A percentile compares a stretch with the other conserved stretches of the same genome.
phyloP scores from a whole-genome alignment of 78 protist genomes.

The Polysphondylium violaceum region DNA sequence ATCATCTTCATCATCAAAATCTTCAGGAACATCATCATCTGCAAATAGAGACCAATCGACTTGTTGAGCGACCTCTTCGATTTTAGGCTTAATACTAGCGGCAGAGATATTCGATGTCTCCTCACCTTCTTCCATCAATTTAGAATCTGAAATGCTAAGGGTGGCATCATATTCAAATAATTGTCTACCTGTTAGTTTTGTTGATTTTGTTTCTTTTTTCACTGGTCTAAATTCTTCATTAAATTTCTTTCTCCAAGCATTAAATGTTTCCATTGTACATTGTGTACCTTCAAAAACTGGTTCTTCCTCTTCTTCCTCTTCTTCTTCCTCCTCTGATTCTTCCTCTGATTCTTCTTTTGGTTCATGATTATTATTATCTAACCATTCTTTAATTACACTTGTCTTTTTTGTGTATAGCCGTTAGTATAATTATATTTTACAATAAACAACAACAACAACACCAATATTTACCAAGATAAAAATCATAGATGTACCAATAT shows the following conservation, averaged over 20 bases:
- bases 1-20: constrained; percentile 47
- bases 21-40: constrained; percentile 35
- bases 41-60: constrained; percentile 65
- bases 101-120: constrained; percentile 32
- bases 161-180: constrained; percentile 53
- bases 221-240: constrained; percentile 41
- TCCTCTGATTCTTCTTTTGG: constrained; percentile 43
- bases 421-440: not conserved
- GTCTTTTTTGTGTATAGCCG: not conserved
- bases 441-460: not conserved
- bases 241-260: constrained; percentile 55
- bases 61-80: constrained; percentile 62
- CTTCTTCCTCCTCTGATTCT: not conserved
- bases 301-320: constrained; percentile 43
- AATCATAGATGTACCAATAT: constrained; percentile 73
- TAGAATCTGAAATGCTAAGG: constrained; percentile 37
- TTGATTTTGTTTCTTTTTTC: constrained; percentile 16
- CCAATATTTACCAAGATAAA: constrained; percentile 47
- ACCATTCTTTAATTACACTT: constrained; percentile 72
- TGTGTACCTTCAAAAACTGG: constrained; percentile 64
- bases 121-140: constrained; percentile 71
- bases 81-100: constrained; percentile 31
- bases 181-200: constrained; percentile 57
- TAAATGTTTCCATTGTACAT: constrained; percentile 38
- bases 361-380: constrained; percentile 60